These are phyloP conservation scores for Eucalyptus polybractea DNA, from an alignment of 345 rosid species.

Conservation along the genomic window DNA sequence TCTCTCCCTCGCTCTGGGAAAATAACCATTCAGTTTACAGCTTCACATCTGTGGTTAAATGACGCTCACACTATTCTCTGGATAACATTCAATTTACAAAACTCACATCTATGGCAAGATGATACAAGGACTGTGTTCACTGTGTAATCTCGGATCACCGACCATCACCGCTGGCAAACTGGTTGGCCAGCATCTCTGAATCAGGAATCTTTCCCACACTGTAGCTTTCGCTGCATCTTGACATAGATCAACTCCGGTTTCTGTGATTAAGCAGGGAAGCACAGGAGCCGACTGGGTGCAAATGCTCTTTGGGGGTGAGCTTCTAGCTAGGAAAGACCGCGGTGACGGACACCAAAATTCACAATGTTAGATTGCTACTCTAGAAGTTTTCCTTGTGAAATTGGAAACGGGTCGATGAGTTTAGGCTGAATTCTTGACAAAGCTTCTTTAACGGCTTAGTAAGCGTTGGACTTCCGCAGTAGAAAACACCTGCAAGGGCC, in stretches of 20 bases:
- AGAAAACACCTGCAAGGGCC: constrained; percentile 65
- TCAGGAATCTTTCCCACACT: not conserved
- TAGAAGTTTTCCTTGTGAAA: constrained; percentile 94
- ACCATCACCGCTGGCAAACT: not conserved
- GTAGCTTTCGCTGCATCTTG: not conserved
- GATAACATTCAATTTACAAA: not conserved
- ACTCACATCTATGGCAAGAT: not conserved
- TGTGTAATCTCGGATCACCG: not conserved
- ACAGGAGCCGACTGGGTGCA: not conserved
- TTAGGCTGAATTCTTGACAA: constrained; percentile 71
- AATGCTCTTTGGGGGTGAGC: not conserved
- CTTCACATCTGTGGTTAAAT: not conserved
- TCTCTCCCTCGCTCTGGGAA: not conserved
- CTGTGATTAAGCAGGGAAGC: not conserved
- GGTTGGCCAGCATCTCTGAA: not conserved
- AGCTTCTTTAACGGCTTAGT: constrained; percentile 49
- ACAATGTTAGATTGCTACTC: not conserved
- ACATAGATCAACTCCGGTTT: not conserved
- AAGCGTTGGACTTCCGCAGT: constrained; percentile 85
- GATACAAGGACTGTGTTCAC: not conserved
- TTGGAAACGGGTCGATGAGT: constrained; percentile 68
- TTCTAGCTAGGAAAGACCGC: not conserved
- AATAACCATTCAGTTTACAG: not conserved
- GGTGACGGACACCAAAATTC: not conserved
- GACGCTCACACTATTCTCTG: not conserved